phyloP scores from a whole-genome alignment of 495 filamentous ascomycete species.

The Neurospora pannonica region DNA sequence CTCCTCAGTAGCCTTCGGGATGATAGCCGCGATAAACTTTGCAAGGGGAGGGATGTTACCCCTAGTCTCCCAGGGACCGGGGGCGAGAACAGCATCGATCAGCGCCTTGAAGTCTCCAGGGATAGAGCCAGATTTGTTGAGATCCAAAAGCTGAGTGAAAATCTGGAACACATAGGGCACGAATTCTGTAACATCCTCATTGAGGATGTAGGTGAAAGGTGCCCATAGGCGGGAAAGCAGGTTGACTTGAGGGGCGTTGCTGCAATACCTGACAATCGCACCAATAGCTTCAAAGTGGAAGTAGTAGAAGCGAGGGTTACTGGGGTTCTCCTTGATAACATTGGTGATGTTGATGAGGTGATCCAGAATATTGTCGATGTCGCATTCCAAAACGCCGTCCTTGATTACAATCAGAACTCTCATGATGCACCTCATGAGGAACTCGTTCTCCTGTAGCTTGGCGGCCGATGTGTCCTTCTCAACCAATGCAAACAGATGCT shows the following conservation, averaged over 20 bases:
- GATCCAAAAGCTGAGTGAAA: conserved; percentile 78
- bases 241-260: conserved; percentile 55
- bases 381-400: conserved; percentile 60
- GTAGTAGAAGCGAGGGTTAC: conserved; percentile 96
- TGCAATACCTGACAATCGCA: conserved; percentile 79
- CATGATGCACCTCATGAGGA: conserved; percentile 97
- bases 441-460: conserved; percentile 98
- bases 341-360: conserved; percentile 79
- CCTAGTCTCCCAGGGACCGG: conserved; percentile 73
- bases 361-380: conserved; percentile 58
- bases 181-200: conserved; percentile 81
- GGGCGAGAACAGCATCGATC: conserved; percentile 63
- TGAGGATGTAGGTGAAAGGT: conserved; percentile 67
- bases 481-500: conserved; percentile 88
- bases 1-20: conserved; percentile 60
- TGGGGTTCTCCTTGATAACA: conserved; percentile 84
- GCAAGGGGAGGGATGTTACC: conserved; percentile 90
- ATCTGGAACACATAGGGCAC: conserved; percentile 95
- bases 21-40: conserved; percentile 72
- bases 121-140: conserved; percentile 62
- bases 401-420: conserved; percentile 86
- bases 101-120: conserved; percentile 69
- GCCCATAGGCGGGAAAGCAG: conserved; percentile 68
- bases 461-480: conserved; percentile 69
- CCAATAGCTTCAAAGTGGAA: conserved; percentile 94